Conservation (phyloP, 768 basidiomycete genomes). For the Leccinum aurantiacum region DNA sequence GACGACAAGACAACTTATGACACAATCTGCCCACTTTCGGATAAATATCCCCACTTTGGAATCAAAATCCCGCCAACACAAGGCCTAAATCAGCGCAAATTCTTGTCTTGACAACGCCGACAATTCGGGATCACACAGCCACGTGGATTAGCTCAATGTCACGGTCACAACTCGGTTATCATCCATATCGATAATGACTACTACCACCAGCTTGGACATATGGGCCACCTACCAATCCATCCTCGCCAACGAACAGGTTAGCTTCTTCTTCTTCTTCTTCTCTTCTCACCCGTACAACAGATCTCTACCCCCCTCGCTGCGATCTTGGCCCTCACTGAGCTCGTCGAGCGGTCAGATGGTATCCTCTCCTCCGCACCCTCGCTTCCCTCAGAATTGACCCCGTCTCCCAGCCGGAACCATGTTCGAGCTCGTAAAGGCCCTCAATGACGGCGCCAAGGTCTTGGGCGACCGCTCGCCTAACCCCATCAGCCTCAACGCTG, state of each 20-base stretch:
- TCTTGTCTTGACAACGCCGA: conserved; percentile 24
- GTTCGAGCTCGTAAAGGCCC: conserved; percentile 86
- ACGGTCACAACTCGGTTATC: background rate
- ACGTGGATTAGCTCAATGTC: conserved; percentile 18
- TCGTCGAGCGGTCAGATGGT: conserved; percentile 81
- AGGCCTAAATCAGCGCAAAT: conserved; percentile 26
- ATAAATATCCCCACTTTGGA: conserved; percentile 14
- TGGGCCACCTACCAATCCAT: conserved; percentile 56
- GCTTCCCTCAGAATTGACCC: conserved; percentile 6
- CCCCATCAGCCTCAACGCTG: conserved; percentile 83
- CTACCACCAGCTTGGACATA: conserved; percentile 41
- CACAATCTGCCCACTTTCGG: conserved; percentile 23
- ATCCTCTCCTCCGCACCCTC: conserved; percentile 24
- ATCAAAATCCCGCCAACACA: conserved; percentile 10
- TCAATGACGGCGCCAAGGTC: conserved; percentile 70
- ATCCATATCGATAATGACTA: conserved; percentile 10
- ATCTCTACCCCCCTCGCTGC: conserved; percentile 85
- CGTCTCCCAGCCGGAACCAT: conserved; percentile 72
- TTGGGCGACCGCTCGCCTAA: conserved; percentile 67
- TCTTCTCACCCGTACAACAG: conserved; percentile 34
- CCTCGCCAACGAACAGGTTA: conserved; percentile 65
- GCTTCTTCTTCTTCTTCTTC: conserved; percentile 15
- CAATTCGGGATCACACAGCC: conserved; percentile 13
- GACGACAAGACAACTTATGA: conserved; percentile 45
- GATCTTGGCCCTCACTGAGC: conserved; percentile 78